Base-by-base conservation (phyloP, 1,139 yeast genomes). In the Debaryomyces coudertii region DNA sequence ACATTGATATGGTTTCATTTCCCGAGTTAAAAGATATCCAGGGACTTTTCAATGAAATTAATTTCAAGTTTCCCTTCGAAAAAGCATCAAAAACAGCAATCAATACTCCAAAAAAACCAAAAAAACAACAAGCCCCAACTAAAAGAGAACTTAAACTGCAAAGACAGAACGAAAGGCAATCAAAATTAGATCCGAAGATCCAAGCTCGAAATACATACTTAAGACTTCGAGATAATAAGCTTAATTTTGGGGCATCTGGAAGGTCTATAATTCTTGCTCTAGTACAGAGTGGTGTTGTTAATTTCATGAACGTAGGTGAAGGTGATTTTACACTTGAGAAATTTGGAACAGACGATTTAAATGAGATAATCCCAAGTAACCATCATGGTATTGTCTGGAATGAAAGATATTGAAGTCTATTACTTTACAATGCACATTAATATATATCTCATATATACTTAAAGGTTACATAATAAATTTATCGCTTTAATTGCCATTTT, bases 251-350 rank as follows among this genome's bases (percentile, higher is more conserved):
- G 0, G 61, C 57, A 2, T 47, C 57, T 2, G 66, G 71, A 45
- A 66, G 83, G 24, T 71, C 73, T 22, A 71, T 85, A 3, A 65
- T 86, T 1, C 50, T 88, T 16, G 95, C 95, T 0, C 70, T 84
- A 0, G 78, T 87, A 2, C 92, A 87, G 58, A 76, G 81, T 52
- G 96, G 96, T 0, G 71, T 87, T 4, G 76, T 88, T 5, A 87
- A 84, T 55, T 87, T 88, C 57, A 72, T 83, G 16, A 77, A 75
- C 36, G 59, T 88, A 3, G 66, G 81, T 1, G 87, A 83, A 51
- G 79, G 83, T 1, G 81, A 80, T 46, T 87, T 88, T 58, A 73
- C 76, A 0, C 60, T 72, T 22, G 72, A 70, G 40, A 65, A 68
- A n/a, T 27, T 34, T 5, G 39, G 38, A n/a, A 25, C 34, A 20